Conservation (phyloP, 306 rosid genomes). For the Heteromeles arbutifolia region DNA sequence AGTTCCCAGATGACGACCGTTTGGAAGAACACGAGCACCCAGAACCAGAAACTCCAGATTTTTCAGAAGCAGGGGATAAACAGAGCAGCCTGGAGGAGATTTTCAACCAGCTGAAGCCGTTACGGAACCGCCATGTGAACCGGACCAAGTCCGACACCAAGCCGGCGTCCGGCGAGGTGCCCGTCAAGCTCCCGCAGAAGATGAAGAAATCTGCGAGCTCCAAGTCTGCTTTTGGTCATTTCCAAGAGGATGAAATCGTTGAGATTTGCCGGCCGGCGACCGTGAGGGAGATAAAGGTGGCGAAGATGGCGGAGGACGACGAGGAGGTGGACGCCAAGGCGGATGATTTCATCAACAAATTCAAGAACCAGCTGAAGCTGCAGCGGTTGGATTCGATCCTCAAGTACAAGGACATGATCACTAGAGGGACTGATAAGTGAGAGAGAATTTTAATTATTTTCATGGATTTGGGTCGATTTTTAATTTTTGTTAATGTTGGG, state of each 20-base stretch:
- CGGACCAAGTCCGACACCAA: conserved; percentile 55
- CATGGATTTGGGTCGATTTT: not conserved
- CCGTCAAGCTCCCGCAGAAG: conserved; percentile 52
- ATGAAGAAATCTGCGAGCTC: conserved; percentile 80
- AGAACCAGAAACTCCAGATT: not conserved
- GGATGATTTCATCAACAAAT: conserved; percentile 79
- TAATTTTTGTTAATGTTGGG: conserved; percentile 19
- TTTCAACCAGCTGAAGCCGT: conserved; percentile 30
- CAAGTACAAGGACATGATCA: conserved; percentile 51
- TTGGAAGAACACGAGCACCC: not conserved
- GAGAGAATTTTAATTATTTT: not conserved
- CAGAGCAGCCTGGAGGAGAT: conserved; percentile 46
- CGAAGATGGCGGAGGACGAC: conserved; percentile 19
- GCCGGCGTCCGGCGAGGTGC: conserved; percentile 58
- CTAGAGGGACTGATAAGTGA: conserved; percentile 32
- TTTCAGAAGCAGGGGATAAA: not conserved
- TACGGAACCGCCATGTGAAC: conserved; percentile 26
- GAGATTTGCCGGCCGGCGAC: conserved; percentile 71
- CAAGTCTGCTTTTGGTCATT: conserved; percentile 56
- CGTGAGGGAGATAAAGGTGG: conserved; percentile 35
- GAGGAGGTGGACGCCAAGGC: conserved; percentile 76
- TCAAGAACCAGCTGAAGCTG: conserved; percentile 70
- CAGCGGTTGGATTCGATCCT: conserved; percentile 72
- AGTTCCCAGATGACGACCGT: not conserved
- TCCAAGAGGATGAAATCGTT: conserved; percentile 47